Evolutionary conservation across 108 stramenopile species (phyloP).

Genomic region (Skeletonema menzelii): DNA sequence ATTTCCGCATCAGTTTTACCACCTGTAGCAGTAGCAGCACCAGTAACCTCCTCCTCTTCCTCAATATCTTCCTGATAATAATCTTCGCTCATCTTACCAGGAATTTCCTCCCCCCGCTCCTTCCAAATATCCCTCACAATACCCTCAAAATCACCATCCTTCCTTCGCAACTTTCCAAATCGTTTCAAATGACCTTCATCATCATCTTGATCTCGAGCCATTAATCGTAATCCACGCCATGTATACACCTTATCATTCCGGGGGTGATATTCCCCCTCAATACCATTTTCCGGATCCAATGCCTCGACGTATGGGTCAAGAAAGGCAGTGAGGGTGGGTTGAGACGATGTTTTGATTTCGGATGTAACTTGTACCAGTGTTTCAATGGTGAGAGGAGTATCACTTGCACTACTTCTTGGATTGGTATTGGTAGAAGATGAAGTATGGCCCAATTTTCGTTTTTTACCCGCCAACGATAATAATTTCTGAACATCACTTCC

Average conservation of each 20-base stretch:
- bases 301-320: constrained; percentile 79
- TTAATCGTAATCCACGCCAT: constrained; percentile 77
- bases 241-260: constrained; percentile 69
- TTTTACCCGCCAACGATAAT: constrained; percentile 4
- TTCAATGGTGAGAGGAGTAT: neutral
- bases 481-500: neutral
- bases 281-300: constrained; percentile 79
- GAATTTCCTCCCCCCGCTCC: constrained; percentile 58
- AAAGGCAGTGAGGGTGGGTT: constrained; percentile 51
- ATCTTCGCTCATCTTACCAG: constrained; percentile 14
- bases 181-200: constrained; percentile 15
- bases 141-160: constrained; percentile 68
- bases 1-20: constrained; percentile 15
- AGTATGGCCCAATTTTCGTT: constrained; percentile 8
- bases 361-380: constrained; percentile 33
- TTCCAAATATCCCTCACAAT: constrained; percentile 69
- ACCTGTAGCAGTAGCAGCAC: neutral
- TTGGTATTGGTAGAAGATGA: no score
- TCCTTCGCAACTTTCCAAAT: constrained; percentile 35
- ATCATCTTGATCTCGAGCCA: constrained; percentile 53
- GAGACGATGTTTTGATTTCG: constrained; percentile 24
- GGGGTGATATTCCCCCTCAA: constrained; percentile 86
- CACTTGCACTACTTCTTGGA: neutral
- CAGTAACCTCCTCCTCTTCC: constrained; percentile 1
- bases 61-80: constrained; percentile 10